Evolutionary conservation across 306 rosid species (phyloP).

Genomic region (Vigna radiata): DNA sequence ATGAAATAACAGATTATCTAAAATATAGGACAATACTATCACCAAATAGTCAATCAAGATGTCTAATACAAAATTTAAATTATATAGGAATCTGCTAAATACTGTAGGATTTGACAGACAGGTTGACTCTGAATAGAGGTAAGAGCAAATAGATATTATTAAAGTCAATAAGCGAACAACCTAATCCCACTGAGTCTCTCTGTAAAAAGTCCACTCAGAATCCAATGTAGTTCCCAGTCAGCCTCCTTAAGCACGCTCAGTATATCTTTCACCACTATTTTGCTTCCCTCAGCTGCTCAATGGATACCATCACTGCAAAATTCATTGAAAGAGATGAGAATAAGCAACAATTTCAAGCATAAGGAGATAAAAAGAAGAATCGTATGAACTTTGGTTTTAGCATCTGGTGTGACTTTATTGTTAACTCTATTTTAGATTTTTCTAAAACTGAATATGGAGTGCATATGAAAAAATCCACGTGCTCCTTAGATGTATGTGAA

Average conservation of each 20-base stretch:
- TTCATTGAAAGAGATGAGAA: neutral
- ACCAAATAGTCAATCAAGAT: conserved; percentile 37
- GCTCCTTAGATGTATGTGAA: neutral
- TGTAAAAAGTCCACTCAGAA: conserved; percentile 82
- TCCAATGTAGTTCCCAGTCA: conserved; percentile 79
- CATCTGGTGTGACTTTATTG: neutral
- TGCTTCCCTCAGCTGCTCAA: conserved; percentile 92
- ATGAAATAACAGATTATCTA: conserved; percentile 19
- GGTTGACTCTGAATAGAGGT: conserved; percentile 5
- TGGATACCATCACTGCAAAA: conserved; percentile 85
- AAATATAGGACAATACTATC: conserved; percentile 22
- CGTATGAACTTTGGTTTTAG: neutral
- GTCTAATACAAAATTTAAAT: neutral
- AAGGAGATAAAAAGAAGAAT: conserved; percentile 3
- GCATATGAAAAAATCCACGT: neutral
- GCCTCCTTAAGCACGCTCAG: conserved; percentile 78
- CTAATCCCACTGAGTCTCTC: conserved; percentile 81
- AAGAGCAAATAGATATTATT: neutral
- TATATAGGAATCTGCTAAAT: conserved; percentile 1
- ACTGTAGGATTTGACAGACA: neutral
- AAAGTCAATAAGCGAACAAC: conserved; percentile 14
- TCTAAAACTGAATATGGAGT: too few relatives aligned
- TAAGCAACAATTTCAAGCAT: neutral
- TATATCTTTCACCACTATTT: conserved; percentile 79
- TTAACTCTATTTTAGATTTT: too few relatives aligned